phyloP scores from a whole-genome alignment of 768 basidiomycete species.

The Mycena floridula region DNA sequence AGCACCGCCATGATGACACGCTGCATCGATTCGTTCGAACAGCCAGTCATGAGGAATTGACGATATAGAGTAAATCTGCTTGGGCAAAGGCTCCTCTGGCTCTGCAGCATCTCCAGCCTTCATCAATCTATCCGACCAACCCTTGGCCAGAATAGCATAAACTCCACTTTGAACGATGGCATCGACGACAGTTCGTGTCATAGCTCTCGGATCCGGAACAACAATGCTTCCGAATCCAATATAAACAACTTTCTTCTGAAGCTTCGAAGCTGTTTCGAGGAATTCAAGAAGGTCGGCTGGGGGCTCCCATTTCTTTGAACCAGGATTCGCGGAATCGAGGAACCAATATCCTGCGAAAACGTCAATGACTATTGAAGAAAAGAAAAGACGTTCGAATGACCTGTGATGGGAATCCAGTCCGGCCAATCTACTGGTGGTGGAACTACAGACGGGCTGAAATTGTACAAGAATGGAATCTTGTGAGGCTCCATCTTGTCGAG shows the following conservation, averaged over 20 bases:
- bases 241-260: slow-evolving; percentile 59
- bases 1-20: slow-evolving; percentile 63
- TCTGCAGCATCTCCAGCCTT: slow-evolving; percentile 28
- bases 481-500: slow-evolving; percentile 54
- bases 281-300: slow-evolving; percentile 43
- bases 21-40: slow-evolving; percentile 56
- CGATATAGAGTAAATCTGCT: slow-evolving; percentile 50
- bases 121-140: slow-evolving; percentile 57
- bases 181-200: slow-evolving; percentile 51
- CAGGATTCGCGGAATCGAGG: slow-evolving; percentile 53
- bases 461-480: slow-evolving; percentile 62
- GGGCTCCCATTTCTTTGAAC: slow-evolving; percentile 43
- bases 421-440: slow-evolving; percentile 69
- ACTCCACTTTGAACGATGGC: slow-evolving; percentile 57
- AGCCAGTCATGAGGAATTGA: slow-evolving; percentile 67
- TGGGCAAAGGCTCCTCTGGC: slow-evolving; percentile 39
- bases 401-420: slow-evolving; percentile 48
- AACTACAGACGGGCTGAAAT: slow-evolving; percentile 62
- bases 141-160: slow-evolving; percentile 61
- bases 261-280: slow-evolving; percentile 48
- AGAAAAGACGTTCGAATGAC: slow-evolving; percentile 20
- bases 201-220: slow-evolving; percentile 49
- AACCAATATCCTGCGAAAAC: slow-evolving; percentile 43
- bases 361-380: background rate
- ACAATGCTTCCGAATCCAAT: slow-evolving; percentile 70